A percentile compares a stretch with the other conserved stretches of the same genome.
Conservation (phyloP, 805 yeast genomes). For the Kodamaea sagamina region DNA sequence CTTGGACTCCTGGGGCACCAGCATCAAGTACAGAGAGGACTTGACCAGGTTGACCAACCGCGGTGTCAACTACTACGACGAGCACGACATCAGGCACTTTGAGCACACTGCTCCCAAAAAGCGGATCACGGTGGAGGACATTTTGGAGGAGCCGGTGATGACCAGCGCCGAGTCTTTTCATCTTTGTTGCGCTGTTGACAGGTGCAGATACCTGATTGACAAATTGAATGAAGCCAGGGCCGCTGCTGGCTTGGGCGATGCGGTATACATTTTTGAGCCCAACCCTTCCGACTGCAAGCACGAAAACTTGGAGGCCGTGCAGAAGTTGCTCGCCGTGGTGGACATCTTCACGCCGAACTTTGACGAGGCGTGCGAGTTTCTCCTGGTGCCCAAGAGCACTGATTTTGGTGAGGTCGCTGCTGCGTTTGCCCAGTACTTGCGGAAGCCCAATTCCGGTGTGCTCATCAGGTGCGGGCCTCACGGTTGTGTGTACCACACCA, state of each 20-base stretch:
- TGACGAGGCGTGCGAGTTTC: slow-evolving; percentile 72
- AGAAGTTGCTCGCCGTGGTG: slow-evolving; percentile 43
- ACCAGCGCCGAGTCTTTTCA: slow-evolving; percentile 54
- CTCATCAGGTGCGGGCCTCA: slow-evolving; percentile 75
- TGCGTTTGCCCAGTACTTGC: slow-evolving; percentile 43
- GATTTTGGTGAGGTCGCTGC: slow-evolving; percentile 32
- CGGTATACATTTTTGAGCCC: slow-evolving; percentile 80
- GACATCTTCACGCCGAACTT: slow-evolving; percentile 81
- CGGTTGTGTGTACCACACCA: slow-evolving; percentile 59
- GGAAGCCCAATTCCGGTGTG: slow-evolving; percentile 45
- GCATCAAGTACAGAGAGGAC: slow-evolving; percentile 56
- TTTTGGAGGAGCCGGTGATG: slow-evolving; percentile 40
- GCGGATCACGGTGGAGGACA: slow-evolving; percentile 58
- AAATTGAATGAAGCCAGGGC: slow-evolving; percentile 23
- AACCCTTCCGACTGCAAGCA: slow-evolving; percentile 72
- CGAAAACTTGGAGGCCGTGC: slow-evolving; percentile 39
- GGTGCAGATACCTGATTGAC: slow-evolving; percentile 53
- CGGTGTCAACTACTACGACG: slow-evolving; percentile 77
- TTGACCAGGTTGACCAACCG: slow-evolving; percentile 63
- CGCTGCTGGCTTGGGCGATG: slow-evolving; percentile 18
- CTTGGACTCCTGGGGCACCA: slow-evolving; percentile 63
- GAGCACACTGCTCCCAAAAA: slow-evolving; percentile 61
- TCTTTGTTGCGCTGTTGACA: slow-evolving; percentile 68
- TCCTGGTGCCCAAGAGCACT: slow-evolving; percentile 38
- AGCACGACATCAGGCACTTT: slow-evolving; percentile 56